These are phyloP conservation scores for Salvia hispanica DNA, from an alignment of 257 asterid genomes.

Conservation along the genomic window DNA sequence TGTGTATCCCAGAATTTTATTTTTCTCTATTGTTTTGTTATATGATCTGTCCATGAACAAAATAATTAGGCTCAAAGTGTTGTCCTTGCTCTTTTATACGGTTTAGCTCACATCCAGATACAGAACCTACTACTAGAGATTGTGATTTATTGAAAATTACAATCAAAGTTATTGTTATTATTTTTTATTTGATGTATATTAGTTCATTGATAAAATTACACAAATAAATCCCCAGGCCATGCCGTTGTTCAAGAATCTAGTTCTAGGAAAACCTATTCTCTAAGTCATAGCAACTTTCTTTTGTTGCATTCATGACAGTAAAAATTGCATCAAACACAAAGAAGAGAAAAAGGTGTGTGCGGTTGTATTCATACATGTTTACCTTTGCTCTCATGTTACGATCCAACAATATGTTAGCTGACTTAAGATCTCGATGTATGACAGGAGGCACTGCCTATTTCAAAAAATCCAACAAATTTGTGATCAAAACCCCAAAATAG, in stretches of 20 bases:
- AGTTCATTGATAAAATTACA: background rate
- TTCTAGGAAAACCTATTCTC: background rate
- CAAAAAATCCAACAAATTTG: conserved; percentile 34
- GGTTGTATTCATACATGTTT: conserved; percentile 10
- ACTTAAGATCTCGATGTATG: conserved; percentile 83
- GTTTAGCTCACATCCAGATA: background rate
- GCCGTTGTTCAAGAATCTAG: conserved; percentile 6
- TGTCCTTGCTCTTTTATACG: background rate
- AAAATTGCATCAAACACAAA: conserved; percentile 20
- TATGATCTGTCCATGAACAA: background rate
- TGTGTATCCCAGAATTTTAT: background rate
- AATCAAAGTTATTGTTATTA: background rate
- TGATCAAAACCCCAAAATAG: conserved; percentile 13
- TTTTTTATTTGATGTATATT: background rate
- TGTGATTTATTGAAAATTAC: background rate
- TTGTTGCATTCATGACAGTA: background rate
- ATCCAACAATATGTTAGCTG: conserved; percentile 86
- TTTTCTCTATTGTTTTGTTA: background rate
- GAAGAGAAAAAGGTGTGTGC: background rate
- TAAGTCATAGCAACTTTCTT: background rate
- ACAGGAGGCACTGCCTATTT: conserved; percentile 95
- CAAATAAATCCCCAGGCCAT: background rate
- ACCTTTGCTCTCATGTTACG: conserved; percentile 90
- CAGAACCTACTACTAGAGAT: background rate
- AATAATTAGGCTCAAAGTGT: background rate